Evolutionary conservation across 2,329 filamentous ascomycete genomes (phyloP).

Genomic region (Diaporthe sp.): DNA sequence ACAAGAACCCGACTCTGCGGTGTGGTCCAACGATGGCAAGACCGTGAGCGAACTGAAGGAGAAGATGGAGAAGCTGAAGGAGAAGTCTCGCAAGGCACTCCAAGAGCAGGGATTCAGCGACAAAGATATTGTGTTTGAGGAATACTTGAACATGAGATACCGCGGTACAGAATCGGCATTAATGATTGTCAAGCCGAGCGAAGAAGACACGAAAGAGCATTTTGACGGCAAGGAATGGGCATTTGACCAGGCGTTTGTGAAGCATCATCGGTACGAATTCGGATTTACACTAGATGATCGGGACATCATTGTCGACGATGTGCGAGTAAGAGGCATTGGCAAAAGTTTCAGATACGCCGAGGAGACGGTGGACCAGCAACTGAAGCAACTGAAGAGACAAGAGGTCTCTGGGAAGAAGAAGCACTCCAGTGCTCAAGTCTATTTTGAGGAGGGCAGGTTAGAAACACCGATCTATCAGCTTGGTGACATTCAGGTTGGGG

Average conservation of each 20-base stretch:
- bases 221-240: slow-evolving; percentile 80
- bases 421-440: slow-evolving; percentile 78
- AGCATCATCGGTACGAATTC: slow-evolving; percentile 92
- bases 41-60: slow-evolving; percentile 72
- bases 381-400: slow-evolving; percentile 75
- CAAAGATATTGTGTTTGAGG: slow-evolving; percentile 83
- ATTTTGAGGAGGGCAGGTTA: slow-evolving; percentile 84
- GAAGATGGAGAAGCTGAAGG: slow-evolving; percentile 84
- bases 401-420: slow-evolving; percentile 69
- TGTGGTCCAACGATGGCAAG: slow-evolving; percentile 71
- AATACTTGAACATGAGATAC: slow-evolving; percentile 95
- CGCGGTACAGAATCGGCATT: slow-evolving; percentile 90
- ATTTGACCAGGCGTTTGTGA: slow-evolving; percentile 86
- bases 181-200: slow-evolving; percentile 84
- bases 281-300: slow-evolving; percentile 88
- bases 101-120: slow-evolving; percentile 84
- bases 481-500: slow-evolving; percentile 78
- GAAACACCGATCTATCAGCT: slow-evolving; percentile 89
- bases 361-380: slow-evolving; percentile 86
- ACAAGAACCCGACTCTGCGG: slow-evolving; percentile 79
- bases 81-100: slow-evolving; percentile 77
- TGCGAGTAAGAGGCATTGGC: slow-evolving; percentile 88
- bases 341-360: slow-evolving; percentile 86
- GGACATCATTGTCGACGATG: slow-evolving; percentile 91
- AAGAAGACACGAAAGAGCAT: slow-evolving; percentile 69